These are phyloP conservation scores for Spiraea crenata DNA, from an alignment of 331 rosid species.

Conservation along the genomic window DNA sequence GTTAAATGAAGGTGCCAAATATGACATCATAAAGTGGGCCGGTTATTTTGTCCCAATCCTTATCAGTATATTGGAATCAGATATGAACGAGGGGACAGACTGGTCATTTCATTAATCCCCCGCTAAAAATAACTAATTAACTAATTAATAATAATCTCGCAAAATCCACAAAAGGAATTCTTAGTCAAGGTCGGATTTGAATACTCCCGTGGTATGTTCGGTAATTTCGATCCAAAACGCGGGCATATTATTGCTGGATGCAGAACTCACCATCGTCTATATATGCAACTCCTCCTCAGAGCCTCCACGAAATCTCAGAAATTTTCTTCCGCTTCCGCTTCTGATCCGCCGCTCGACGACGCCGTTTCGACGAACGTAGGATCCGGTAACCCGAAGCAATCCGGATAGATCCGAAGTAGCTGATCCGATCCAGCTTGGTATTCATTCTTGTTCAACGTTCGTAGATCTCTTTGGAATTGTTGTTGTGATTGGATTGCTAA, in stretches of 20 bases:
- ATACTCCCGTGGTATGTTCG: neutral
- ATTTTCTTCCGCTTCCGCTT: neutral
- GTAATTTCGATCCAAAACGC: neutral
- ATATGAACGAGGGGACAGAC: neutral
- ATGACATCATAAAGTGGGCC: conserved; percentile 1
- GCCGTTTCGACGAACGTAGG: conserved; percentile 4
- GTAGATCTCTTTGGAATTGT: neutral
- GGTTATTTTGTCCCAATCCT: conserved; percentile 14
- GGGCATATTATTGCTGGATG: conserved; percentile 10
- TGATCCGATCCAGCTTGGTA: conserved; percentile 19
- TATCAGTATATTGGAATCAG: conserved; percentile 5
- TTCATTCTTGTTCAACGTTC: neutral
- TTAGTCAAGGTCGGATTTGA: neutral
- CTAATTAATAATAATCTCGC: neutral
- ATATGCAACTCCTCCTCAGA: neutral
- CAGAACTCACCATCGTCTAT: conserved; percentile 14
- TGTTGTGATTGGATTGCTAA: neutral
- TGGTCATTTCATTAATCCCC: neutral
- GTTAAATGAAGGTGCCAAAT: neutral
- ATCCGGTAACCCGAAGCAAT: conserved; percentile 6
- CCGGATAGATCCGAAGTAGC: conserved; percentile 16
- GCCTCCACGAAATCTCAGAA: neutral
- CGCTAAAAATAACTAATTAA: neutral
- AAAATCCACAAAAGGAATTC: neutral
- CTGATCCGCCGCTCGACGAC: conserved; percentile 43